A percentile compares a stretch with the other conserved stretches of the same genome.
Conservation (phyloP, 2,329 filamentous ascomycete species). For the Rhynchosporium agropyri region DNA sequence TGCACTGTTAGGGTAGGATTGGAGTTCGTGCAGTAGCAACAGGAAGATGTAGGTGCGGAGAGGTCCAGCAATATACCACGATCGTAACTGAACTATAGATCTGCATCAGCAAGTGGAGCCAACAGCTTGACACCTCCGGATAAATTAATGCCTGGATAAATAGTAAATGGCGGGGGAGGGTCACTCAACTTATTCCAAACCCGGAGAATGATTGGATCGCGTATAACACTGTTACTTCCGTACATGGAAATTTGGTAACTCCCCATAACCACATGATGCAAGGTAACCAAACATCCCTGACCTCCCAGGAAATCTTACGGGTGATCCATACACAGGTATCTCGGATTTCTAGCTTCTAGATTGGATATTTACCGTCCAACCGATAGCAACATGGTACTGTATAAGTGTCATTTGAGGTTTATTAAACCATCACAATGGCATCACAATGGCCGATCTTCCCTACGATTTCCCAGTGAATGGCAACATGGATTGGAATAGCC, state of each 20-base stretch:
- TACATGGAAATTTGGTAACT: constrained; percentile 6
- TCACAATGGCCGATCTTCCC: constrained; percentile 17
- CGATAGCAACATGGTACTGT: constrained; percentile 17
- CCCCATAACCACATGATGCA: background rate
- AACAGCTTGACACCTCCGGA: constrained; percentile 28
- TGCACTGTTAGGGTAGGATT: background rate
- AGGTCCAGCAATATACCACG: constrained; percentile 17
- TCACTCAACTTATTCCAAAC: constrained; percentile 1
- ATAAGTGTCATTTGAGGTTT: constrained; percentile 11
- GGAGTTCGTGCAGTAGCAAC: constrained; percentile 8
- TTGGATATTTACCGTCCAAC: constrained; percentile 18
- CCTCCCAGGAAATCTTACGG: background rate
- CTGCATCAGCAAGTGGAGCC: constrained; percentile 16
- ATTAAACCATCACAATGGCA: constrained; percentile 17
- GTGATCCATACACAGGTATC: constrained; percentile 1
- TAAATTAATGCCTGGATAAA: constrained; percentile 30
- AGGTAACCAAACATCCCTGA: background rate
- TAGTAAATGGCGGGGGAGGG: constrained; percentile 6
- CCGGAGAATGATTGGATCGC: background rate
- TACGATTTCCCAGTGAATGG: constrained; percentile 13
- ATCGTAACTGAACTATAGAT: background rate
- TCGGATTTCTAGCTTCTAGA: constrained; percentile 12
- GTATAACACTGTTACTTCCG: background rate
- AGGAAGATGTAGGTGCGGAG: constrained; percentile 23
- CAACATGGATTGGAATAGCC: too few relatives aligned